Evolutionary conservation across 1,284 basidiomycete species (phyloP).

Genomic region (Puccinia horiana): DNA sequence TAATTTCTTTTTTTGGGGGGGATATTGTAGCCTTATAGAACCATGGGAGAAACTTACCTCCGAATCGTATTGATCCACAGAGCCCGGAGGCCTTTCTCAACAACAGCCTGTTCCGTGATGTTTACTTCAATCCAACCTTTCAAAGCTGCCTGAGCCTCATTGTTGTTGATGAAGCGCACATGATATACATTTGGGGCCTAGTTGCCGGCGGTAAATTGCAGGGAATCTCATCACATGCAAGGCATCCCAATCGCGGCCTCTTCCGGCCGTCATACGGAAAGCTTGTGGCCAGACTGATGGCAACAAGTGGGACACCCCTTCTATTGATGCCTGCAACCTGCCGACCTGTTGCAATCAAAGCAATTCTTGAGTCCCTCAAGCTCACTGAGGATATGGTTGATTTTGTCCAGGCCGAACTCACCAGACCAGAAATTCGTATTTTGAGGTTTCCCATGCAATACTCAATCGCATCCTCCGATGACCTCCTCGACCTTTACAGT

Average conservation of each 20-base stretch:
- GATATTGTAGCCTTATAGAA: too few relatives aligned
- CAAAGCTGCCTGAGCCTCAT: not conserved
- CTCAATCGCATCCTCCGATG: not conserved
- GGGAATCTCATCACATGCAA: not conserved
- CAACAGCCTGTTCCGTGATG: not conserved
- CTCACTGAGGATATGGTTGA: not conserved
- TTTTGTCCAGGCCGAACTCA: not conserved
- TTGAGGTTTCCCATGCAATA: too few relatives aligned
- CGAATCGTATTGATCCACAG: slow-evolving; percentile 2
- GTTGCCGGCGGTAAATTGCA: not conserved
- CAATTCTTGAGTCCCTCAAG: not conserved
- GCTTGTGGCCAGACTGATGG: not conserved
- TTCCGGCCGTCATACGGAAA: slow-evolving; percentile 4
- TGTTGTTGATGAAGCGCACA: too few relatives aligned
- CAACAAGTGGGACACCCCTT: not conserved
- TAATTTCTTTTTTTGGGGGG: too few relatives aligned
- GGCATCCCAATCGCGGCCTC: not conserved
- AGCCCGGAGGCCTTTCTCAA: not conserved
- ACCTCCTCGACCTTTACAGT: not conserved
- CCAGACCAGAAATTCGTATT: slow-evolving; percentile 5
- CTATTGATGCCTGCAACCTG: slow-evolving; percentile 10
- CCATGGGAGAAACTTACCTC: not conserved
- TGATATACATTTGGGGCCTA: too few relatives aligned
- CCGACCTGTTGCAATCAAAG: not conserved
- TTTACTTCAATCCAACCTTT: not conserved